A percentile compares a stretch with the other conserved stretches of the same genome.
Evolutionary conservation across 2,329 filamentous ascomycete genomes (phyloP).

Genomic region (Paraphoma chrysanthemicola): DNA sequence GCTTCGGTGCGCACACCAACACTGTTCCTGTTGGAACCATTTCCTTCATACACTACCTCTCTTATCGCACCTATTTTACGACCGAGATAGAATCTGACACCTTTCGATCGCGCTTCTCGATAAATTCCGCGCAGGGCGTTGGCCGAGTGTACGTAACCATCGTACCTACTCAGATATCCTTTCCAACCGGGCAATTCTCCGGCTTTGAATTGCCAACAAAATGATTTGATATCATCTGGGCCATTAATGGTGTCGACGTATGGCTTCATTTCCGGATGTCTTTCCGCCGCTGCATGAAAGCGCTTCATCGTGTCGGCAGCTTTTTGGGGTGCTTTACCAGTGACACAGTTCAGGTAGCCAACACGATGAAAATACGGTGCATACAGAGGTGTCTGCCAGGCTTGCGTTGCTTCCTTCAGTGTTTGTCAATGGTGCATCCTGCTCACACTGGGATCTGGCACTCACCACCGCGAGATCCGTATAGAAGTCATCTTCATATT

Average conservation of each 20-base stretch:
- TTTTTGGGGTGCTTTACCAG: conserved; percentile 56
- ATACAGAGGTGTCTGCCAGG: conserved; percentile 62
- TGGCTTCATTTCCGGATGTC: conserved; percentile 49
- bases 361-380: conserved; percentile 61
- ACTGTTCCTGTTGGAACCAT: conserved; percentile 28
- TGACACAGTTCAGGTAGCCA: conserved; percentile 60
- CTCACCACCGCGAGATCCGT: conserved; percentile 61
- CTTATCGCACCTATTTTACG: conserved; percentile 47
- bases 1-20: conserved; percentile 49
- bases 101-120: conserved; percentile 50
- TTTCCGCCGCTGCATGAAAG: conserved; percentile 51
- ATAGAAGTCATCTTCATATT: conserved; percentile 66
- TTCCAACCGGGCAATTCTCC: conserved; percentile 58
- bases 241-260: conserved; percentile 34
- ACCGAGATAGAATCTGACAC: conserved; percentile 55
- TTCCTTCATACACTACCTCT: conserved; percentile 50
- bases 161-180: conserved; percentile 65
- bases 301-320: conserved; percentile 56
- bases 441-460: background rate
- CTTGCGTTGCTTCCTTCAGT: conserved; percentile 57
- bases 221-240: conserved; percentile 50
- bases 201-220: conserved; percentile 57
- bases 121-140: conserved; percentile 59
- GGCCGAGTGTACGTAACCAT: conserved; percentile 64
- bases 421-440: conserved; percentile 1